Evolutionary conservation across 2,329 filamentous ascomycete genomes (phyloP), one percentile per base, ranked within the genome.

Genomic region (Zymoseptoria pseudotritici): DNA sequence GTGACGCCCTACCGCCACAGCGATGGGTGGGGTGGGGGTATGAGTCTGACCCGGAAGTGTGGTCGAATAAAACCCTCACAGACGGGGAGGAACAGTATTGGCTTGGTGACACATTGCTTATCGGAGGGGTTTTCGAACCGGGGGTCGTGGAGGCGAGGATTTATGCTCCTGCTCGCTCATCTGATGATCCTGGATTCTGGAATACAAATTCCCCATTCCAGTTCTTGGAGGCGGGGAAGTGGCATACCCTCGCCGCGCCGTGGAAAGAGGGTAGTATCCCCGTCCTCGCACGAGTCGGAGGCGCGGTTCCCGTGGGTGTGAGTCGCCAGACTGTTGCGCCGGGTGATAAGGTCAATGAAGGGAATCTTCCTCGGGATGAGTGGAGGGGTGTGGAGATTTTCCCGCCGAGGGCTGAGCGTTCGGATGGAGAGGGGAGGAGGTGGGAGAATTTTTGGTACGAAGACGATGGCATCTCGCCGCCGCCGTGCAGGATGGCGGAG

Each of bases 21-120:
- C 78, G 86, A 56, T 90, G 88, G 87, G 84, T 85, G 0, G 88
- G 87, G 0, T 90, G 86, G 86, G 86, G 86, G 24, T 89, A 86
- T 66, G 87, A 90, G 68, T 68, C 74, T 0, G 87, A 90, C 64
- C 76, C 83, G 0, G 83, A 84, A 61, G 83, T 90, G 0, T 90
- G 87, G 87, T 71, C 26, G 3, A 83, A 76, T 2, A 78, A 78
- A 54, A 67, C 77, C 0, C 74, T 89, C 2, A 85, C 82, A 58
- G 77, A 82, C 29, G 86, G 86, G 7, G 87, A 90, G 65, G 82
- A 82, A 3, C 87, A 91, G 69, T 90, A 86, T 75, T 90, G 86
- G 86, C 81, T 90, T 22, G 87, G 87, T 10, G 84, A 88, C 58
- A 78, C 80, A 0, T 73, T 90, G 8, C 77, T 90, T 0, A 76